Conservation (phyloP, 2,329 filamentous ascomycete genomes). For the Talaromyces sp. region DNA sequence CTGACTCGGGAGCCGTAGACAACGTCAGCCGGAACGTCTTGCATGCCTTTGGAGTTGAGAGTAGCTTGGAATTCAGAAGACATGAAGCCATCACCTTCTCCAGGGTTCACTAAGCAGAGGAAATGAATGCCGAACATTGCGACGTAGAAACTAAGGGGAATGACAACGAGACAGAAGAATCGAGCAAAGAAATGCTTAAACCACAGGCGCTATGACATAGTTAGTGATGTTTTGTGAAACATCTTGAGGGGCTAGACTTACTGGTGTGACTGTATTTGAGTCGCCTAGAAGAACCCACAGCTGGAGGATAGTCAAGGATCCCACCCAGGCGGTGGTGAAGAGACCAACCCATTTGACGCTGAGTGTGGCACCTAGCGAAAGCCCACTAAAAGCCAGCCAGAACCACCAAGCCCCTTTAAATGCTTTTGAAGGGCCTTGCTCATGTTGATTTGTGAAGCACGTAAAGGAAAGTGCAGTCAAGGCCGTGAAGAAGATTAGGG, state of each 20-base stretch:
- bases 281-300: slow-evolving; percentile 95
- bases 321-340: slow-evolving; percentile 98
- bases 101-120: slow-evolving; percentile 84
- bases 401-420: slow-evolving; percentile 96
- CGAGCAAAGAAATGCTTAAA: slow-evolving; percentile 93
- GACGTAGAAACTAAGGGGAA: slow-evolving; percentile 88
- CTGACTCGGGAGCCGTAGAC: slow-evolving; percentile 80
- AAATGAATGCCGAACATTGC: slow-evolving; percentile 98
- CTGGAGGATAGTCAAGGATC: slow-evolving; percentile 82
- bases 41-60: slow-evolving; percentile 93
- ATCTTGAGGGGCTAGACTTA: slow-evolving; percentile 38
- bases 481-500: slow-evolving; percentile 87
- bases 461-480: slow-evolving; percentile 86
- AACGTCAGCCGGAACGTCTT: slow-evolving; percentile 88
- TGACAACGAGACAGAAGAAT: slow-evolving; percentile 83
- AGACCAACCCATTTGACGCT: slow-evolving; percentile 99
- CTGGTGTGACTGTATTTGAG: slow-evolving; percentile 74
- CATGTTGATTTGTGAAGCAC: slow-evolving; percentile 95
- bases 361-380: slow-evolving; percentile 82
- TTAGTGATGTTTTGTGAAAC: slow-evolving; percentile 23
- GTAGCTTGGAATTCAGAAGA: slow-evolving; percentile 98
- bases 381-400: slow-evolving; percentile 82
- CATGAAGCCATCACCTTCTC: slow-evolving; percentile 98
- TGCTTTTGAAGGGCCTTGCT: slow-evolving; percentile 81
- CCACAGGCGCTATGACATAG: slow-evolving; percentile 62